phyloP scores from a whole-genome alignment of 345 rosid species.

The Salix brachista region DNA sequence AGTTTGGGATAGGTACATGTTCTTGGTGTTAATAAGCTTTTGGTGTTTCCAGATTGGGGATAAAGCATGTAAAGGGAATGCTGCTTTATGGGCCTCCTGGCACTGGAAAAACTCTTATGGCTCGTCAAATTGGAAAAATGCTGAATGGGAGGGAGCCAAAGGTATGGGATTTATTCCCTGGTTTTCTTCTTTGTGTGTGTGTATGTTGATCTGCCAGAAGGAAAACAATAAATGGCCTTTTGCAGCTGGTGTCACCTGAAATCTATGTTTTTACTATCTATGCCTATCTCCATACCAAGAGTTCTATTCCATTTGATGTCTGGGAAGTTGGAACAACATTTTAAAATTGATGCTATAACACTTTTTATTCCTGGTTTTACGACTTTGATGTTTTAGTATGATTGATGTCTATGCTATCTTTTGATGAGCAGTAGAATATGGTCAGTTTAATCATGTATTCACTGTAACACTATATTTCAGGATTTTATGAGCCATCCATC shows the following conservation, averaged over 20 bases:
- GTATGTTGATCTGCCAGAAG: background rate
- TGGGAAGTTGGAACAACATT: background rate
- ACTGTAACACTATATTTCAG: background rate
- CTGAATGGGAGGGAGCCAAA: constrained; percentile 97
- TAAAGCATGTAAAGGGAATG: constrained; percentile 98
- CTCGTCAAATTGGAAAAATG: constrained; percentile 99
- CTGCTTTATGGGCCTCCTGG: constrained; percentile 98
- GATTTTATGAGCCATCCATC: background rate
- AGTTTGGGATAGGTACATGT: constrained; percentile 5
- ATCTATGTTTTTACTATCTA: background rate
- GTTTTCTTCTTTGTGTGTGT: background rate
- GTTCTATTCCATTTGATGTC: background rate
- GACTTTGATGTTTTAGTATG: background rate
- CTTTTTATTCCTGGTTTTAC: background rate
- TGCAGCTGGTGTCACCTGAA: background rate
- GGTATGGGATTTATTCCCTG: constrained; percentile 36
- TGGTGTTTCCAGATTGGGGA: constrained; percentile 76
- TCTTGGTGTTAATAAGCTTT: constrained; percentile 16
- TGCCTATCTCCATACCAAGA: background rate
- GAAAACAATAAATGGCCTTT: background rate
- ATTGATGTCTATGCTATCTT: background rate
- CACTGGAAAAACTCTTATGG: constrained; percentile 97
- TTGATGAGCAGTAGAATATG: background rate
- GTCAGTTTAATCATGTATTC: background rate
- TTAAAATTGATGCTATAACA: background rate